Evolutionary conservation across 139 green algal species (phyloP).

Genomic region (Micractinium sp.): DNA sequence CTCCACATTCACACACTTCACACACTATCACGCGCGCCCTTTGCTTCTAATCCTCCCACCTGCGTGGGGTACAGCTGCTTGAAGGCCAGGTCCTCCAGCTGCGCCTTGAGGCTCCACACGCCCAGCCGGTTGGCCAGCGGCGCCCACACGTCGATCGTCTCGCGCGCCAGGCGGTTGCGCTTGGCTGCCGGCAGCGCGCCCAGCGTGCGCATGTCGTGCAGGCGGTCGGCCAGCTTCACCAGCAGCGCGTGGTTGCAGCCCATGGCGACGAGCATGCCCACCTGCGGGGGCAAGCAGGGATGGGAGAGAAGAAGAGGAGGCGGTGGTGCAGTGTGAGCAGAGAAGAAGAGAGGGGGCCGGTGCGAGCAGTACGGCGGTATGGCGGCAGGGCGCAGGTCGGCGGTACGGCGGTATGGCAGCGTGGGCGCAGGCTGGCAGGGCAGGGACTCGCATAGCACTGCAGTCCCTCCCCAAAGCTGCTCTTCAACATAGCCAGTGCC

Average conservation of each 20-base stretch:
- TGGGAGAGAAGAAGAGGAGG: neutral
- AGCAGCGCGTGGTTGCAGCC: slow-evolving; percentile 74
- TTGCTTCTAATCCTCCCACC: neutral
- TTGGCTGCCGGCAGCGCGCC: slow-evolving; percentile 57
- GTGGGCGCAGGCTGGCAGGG: too few relatives aligned
- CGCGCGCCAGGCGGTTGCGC: slow-evolving; percentile 52
- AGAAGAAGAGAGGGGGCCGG: neutral
- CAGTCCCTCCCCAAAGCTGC: too few relatives aligned
- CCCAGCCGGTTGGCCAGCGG: slow-evolving; percentile 92
- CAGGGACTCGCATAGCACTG: too few relatives aligned
- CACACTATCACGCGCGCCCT: too few relatives aligned
- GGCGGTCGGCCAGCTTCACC: slow-evolving; percentile 84
- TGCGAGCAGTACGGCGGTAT: neutral
- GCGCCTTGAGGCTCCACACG: slow-evolving; percentile 88
- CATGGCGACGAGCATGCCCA: slow-evolving; percentile 78
- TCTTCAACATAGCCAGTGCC: too few relatives aligned
- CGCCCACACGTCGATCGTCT: slow-evolving; percentile 85
- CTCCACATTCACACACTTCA: too few relatives aligned
- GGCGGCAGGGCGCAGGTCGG: too few relatives aligned
- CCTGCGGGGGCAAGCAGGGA: neutral
- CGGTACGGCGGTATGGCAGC: too few relatives aligned
- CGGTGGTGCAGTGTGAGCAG: neutral
- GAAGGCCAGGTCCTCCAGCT: slow-evolving; percentile 94
- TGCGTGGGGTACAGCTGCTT: slow-evolving; percentile 64
- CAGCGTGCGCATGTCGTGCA: slow-evolving; percentile 80